These are phyloP conservation scores for Cynara cardunculus DNA, from an alignment of 129 eudicot species.

Conservation along the genomic window DNA sequence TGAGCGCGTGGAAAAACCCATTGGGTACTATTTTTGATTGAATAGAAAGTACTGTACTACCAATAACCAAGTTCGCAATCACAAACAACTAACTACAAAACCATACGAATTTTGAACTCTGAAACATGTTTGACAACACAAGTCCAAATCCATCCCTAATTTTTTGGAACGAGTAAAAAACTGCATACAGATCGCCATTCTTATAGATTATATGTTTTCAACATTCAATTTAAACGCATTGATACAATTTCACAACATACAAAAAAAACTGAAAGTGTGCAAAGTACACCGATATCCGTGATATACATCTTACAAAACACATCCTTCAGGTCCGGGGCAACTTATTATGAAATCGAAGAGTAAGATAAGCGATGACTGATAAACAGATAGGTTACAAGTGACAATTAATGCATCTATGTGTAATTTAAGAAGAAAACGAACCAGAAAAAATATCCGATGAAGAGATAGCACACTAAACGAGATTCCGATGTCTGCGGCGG, in stretches of 20 bases:
- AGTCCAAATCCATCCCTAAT: background rate
- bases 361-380: background rate
- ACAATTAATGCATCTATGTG: background rate
- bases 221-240: background rate
- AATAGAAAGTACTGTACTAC: background rate
- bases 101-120: constrained; percentile 1
- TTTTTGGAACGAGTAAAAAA: background rate
- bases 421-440: background rate
- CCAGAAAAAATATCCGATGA: constrained; percentile 14
- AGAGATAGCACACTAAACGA: background rate
- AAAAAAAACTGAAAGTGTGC: background rate
- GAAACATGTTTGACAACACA: background rate
- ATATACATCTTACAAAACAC: background rate
- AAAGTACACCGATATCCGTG: constrained; percentile 8
- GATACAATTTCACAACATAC: background rate
- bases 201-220: background rate
- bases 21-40: background rate
- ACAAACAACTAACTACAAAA: background rate
- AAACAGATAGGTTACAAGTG: constrained; percentile 3
- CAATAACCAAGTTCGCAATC: background rate
- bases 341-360: constrained; percentile 3
- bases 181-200: background rate
- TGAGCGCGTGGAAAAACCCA: background rate
- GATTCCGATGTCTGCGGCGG: background rate
- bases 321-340: constrained; percentile 1